A percentile compares a stretch with the other conserved stretches of the same genome.
phyloP scores from a whole-genome alignment of 306 rosid species.

The Malus sylvestris region DNA sequence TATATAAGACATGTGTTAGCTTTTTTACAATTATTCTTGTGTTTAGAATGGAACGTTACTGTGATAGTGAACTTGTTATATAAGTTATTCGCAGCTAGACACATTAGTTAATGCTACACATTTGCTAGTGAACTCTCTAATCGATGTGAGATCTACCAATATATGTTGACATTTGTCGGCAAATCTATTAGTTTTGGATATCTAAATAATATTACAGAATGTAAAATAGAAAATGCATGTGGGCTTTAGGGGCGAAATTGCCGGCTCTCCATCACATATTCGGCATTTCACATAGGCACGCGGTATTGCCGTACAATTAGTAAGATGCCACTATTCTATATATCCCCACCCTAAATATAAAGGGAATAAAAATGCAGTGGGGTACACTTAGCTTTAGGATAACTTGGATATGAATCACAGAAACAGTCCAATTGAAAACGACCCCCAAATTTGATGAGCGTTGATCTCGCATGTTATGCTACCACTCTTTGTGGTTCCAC shows the following conservation, averaged over 20 bases:
- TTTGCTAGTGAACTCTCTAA: too few species aligned
- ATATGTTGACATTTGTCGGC: background rate
- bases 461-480: background rate
- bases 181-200: too few species aligned
- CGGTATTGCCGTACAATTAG: background rate
- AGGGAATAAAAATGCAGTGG: background rate
- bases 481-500: background rate
- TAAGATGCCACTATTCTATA: background rate
- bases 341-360: too few species aligned
- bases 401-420: too few species aligned
- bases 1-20: too few species aligned
- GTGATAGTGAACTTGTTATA: background rate
- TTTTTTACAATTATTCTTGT: background rate
- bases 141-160: background rate
- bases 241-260: slow-evolving; percentile 2
- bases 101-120: too few species aligned
- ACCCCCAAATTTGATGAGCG: background rate
- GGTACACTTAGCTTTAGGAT: background rate
- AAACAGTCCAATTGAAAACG: background rate
- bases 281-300: slow-evolving; percentile 3
- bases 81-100: too few species aligned
- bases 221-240: too few species aligned
- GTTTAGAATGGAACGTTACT: fast-evolving
- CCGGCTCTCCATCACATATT: slow-evolving; percentile 1
- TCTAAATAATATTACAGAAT: too few species aligned